Evolutionary conservation across 2,329 filamentous ascomycete species (phyloP), one percentile per base, ranked within the genome.

Genomic region (Plenodomus biglobosus): DNA sequence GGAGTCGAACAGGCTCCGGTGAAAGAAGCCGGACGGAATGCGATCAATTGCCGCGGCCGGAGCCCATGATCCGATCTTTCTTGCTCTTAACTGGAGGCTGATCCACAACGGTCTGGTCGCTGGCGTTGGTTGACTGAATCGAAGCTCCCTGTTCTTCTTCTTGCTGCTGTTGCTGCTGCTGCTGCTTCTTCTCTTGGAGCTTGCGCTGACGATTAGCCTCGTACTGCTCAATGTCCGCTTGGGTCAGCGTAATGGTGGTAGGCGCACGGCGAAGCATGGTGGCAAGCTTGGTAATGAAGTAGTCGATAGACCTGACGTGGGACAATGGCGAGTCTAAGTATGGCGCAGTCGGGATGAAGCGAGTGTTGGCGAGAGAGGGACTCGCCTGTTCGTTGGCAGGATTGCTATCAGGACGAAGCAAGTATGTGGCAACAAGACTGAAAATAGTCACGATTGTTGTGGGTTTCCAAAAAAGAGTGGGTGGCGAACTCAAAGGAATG

Each of bases 151-250:
- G 45, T 21, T 53, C 54, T 42, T 66, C 61, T 40, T 68, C 56
- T 44, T 69, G 65, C 57, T 61, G 64, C 8, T 63, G 46, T 36
- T 63, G 66, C 43, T 63, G 68, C 46, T 66, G 56, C 24, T 53
- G 58, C 24, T 53, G 55, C 42, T 66, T 61, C 42, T 68, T 56
- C 44, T 69, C 66, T 57, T 61, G 65, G 11, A 64, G 46, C 37
- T 63, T 68, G 44, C 64, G 68, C 47, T 66, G 56, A 52, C 84
- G 80, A 21, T 79, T 78, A 67, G 86, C 84, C 64, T 90, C 86
- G 73, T 88, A 89, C 44, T 80, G 76, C 34, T 85, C 84, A 34
- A 90, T 78, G 69, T 90, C 87, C 64, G 88, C 84, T 40, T 83
- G 77, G 2, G 86, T 89, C 55, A 90, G 80, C 45, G 80, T 76